Percentiles rank a stretch among this genome's conserved stretches.
phyloP scores from a whole-genome alignment of 2,329 filamentous ascomycete species.

The Tolypocladium paradoxum region DNA sequence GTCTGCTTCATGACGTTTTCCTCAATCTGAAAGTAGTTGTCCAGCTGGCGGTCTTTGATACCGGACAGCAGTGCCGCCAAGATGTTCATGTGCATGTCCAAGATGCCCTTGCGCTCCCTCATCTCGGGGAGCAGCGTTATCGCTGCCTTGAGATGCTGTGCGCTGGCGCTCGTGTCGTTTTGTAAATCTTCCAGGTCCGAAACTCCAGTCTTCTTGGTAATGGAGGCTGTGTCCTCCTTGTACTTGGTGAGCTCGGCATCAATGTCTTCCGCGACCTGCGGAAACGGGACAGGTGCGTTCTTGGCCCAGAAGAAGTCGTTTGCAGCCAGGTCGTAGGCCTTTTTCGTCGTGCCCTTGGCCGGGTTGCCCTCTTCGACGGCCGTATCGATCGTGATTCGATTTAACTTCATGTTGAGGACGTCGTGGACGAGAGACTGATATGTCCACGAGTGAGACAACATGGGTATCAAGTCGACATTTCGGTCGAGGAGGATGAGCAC shows the following conservation, averaged over 20 bases:
- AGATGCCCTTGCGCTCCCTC: constrained; percentile 77
- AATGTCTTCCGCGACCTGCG: constrained; percentile 92
- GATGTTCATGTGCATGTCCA: constrained; percentile 99
- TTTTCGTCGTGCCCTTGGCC: constrained; percentile 67
- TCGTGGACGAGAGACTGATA: constrained; percentile 75
- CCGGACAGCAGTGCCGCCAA: constrained; percentile 64
- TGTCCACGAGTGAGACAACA: constrained; percentile 87
- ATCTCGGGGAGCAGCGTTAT: constrained; percentile 89
- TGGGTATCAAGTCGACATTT: constrained; percentile 90
- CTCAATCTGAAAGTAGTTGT: constrained; percentile 93
- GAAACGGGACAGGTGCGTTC: constrained; percentile 84
- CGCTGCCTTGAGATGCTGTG: constrained; percentile 89
- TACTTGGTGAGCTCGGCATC: constrained; percentile 89
- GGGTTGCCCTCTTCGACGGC: constrained; percentile 69
- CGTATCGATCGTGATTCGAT: constrained; percentile 86
- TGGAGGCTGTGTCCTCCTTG: constrained; percentile 87
- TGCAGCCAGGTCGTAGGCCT: constrained; percentile 78
- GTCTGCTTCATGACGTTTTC: constrained; percentile 87
- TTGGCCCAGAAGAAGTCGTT: constrained; percentile 96
- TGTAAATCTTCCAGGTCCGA: constrained; percentile 87
- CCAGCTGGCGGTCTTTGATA: constrained; percentile 89
- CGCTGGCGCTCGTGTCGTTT: constrained; percentile 78
- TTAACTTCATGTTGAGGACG: constrained; percentile 52
- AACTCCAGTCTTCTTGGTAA: constrained; percentile 91
- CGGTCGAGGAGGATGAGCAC: constrained; percentile 90